Percentiles rank a stretch among this genome's conserved stretches.
These are phyloP conservation scores for Antitrichia curtipendula DNA, from an alignment of 225 moss, liverwort and hornwort species.

Conservation along the genomic window DNA sequence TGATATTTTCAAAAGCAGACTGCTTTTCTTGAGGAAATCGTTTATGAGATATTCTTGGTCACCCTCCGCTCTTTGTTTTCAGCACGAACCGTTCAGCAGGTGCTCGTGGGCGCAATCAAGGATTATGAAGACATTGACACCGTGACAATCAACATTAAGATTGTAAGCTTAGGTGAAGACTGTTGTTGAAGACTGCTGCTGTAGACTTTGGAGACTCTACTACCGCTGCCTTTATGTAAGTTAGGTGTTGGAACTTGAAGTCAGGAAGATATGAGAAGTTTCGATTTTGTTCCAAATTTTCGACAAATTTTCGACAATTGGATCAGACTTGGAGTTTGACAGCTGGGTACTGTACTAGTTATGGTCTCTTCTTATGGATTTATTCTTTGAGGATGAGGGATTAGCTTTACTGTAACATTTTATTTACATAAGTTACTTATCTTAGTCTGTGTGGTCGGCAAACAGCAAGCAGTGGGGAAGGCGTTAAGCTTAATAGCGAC, in stretches of 20 bases:
- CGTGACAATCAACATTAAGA: neutral
- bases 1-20: neutral
- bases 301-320: too few species aligned
- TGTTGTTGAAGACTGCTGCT: neutral
- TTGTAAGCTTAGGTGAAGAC: neutral
- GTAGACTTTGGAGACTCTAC: neutral
- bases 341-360: neutral
- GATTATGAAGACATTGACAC: neutral
- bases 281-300: neutral
- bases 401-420: neutral
- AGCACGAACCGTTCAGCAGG: neutral
- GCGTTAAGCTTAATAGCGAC: neutral
- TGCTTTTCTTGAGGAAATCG: neutral
- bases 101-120: neutral
- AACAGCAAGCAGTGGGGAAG: neutral
- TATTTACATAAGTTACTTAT: neutral
- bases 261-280: neutral
- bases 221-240: neutral
- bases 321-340: neutral
- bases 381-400: neutral
- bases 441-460: neutral
- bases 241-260: neutral
- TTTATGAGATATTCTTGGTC: neutral
- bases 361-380: neutral
- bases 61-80: neutral